Evolutionary conservation across 108 stramenopile genomes (phyloP).

Genomic region (Bacterosira constricta): DNA sequence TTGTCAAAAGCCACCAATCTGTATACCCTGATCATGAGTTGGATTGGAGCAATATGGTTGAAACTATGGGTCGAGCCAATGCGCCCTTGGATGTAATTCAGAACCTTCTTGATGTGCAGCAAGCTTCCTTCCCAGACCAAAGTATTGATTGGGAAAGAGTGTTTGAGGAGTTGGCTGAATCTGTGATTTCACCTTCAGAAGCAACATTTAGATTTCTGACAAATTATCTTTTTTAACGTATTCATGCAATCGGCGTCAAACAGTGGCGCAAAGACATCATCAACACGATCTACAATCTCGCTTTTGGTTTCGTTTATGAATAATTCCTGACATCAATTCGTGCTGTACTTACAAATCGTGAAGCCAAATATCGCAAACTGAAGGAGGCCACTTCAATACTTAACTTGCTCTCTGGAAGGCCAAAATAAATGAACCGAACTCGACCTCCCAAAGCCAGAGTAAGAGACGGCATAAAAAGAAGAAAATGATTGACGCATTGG

Average conservation of each 20-base stretch:
- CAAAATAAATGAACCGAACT: background rate
- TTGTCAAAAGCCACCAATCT: background rate
- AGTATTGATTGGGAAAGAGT: too few relatives aligned
- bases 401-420: slow-evolving; percentile 5
- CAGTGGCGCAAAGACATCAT: background rate
- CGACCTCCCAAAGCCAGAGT: too few relatives aligned
- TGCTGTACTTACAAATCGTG: background rate
- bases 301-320: background rate
- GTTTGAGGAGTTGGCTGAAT: too few relatives aligned
- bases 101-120: background rate
- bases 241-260: background rate
- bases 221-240: background rate
- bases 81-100: background rate
- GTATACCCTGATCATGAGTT: background rate
- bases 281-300: background rate
- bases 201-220: too few relatives aligned
- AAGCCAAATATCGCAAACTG: background rate
- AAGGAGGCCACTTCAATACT: background rate
- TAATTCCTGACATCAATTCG: background rate
- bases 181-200: too few relatives aligned
- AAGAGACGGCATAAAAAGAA: background rate
- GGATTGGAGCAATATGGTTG: background rate
- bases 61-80: background rate
- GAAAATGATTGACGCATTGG: background rate
- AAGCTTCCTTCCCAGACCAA: background rate